These are phyloP conservation scores for Prosopis cineraria DNA, from an alignment of 306 rosid genomes.

Conservation along the genomic window DNA sequence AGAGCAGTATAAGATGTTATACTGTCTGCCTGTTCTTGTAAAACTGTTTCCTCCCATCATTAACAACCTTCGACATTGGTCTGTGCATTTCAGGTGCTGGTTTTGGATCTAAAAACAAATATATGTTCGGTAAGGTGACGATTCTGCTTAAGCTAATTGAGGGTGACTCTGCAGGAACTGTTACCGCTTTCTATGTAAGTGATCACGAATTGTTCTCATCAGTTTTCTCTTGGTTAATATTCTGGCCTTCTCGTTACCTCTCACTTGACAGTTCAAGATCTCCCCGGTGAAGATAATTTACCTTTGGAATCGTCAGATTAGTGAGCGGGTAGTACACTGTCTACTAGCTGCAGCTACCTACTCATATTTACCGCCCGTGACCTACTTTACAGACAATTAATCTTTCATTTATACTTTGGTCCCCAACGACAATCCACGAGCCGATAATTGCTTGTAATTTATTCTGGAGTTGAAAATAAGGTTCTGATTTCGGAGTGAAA, in stretches of 20 bases:
- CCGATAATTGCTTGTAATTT: neutral
- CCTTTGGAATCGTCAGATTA: conserved; percentile 11
- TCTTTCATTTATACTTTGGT: conserved; percentile 39
- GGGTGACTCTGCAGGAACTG: conserved; percentile 97
- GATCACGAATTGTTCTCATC: neutral
- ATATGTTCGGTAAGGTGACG: conserved; percentile 83
- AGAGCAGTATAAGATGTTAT: neutral
- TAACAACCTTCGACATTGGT: neutral
- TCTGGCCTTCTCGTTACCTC: neutral
- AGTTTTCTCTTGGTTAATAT: neutral
- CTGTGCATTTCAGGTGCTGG: conserved; percentile 73
- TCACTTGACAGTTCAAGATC: neutral
- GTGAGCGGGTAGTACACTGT: neutral
- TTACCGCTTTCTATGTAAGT: conserved; percentile 92
- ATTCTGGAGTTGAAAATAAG: neutral
- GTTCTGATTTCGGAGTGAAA: conserved; percentile 16
- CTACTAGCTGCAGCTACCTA: conserved; percentile 27
- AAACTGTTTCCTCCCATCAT: neutral
- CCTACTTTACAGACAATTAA: conserved; percentile 16
- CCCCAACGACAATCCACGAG: neutral
- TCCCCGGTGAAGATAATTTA: neutral
- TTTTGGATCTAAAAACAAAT: conserved; percentile 77
- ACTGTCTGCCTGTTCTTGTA: neutral
- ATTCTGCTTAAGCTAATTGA: conserved; percentile 82
- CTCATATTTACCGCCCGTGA: conserved; percentile 25